Evolutionary conservation across 1,284 basidiomycete genomes (phyloP), one percentile per base, ranked within the genome.

Genomic region (Schizophyllum amplum): DNA sequence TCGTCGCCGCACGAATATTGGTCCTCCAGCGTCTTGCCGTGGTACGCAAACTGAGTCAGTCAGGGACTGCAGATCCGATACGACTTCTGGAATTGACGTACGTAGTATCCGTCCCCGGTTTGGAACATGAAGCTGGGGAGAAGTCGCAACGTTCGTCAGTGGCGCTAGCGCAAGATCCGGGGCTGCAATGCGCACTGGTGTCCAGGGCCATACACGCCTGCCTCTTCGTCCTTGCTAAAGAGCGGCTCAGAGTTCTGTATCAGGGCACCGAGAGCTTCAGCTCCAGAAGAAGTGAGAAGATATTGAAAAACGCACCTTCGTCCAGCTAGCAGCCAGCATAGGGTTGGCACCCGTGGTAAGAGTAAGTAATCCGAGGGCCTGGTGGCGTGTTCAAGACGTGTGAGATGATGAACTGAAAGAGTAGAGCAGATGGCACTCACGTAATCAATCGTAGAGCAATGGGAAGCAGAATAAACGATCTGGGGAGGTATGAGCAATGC

Each of bases 401-500:
- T 42, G 33, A 9, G 11, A 9, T 13, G 33, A 5, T 53, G 2
- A 17, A 24, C 42, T 24, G 9, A 26, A 1, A 20, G 49, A 23
- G 23, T 9, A 54, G 22, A 21, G 15, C 15, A 15, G 5, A 46
- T n/a, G 7, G 47, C 15, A 55, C 57, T 20, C 46, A 64, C 60
- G 47, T 64, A 62, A 55, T 62, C 61, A 47, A 61, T 60, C 15
- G 59, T 62, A 46, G 61, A 64, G 52, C 61, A 64, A 24, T 62
- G 61, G 15, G 60, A 62, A 24, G 61, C 61, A 7, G 61, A 64
- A 33, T 62, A 64, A 21, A 64, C 59, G 50, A 62, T 64, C 61
- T 62, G 50, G 23, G 27, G 46, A 24, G 46, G 20, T 22, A 15
- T 24, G 7, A n/a, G 47, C 17, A 15, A 59, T 17, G 22, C 4